These are phyloP conservation scores for Dactylellina sp. DNA, from an alignment of 2,329 filamentous ascomycete species.

Conservation along the genomic window DNA sequence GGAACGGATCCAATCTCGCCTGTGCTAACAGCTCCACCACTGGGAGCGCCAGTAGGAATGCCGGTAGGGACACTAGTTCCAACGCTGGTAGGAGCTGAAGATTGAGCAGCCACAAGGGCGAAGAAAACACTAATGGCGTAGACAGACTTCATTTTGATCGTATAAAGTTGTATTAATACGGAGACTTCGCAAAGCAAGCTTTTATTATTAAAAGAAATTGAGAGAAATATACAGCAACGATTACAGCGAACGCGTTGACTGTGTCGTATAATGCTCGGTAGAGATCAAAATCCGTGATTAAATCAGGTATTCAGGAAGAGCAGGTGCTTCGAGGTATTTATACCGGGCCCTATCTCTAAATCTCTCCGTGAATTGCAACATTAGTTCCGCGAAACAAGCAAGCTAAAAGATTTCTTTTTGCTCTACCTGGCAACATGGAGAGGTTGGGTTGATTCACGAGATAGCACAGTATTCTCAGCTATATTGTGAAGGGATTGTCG, in stretches of 20 bases:
- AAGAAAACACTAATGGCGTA: constrained; percentile 25
- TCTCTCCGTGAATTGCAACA: constrained; percentile 16
- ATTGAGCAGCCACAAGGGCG: constrained; percentile 39
- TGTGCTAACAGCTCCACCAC: background rate
- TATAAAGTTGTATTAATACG: background rate
- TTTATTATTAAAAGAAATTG: background rate
- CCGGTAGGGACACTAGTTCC: background rate
- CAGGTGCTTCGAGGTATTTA: constrained; percentile 11
- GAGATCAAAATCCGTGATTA: background rate
- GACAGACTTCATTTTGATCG: constrained; percentile 43
- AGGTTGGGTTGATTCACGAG: constrained; percentile 4
- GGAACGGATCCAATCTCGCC: background rate
- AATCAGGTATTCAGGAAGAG: background rate
- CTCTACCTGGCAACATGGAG: background rate
- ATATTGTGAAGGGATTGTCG: constrained; percentile 12
- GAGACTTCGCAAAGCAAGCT: background rate
- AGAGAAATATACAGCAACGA: constrained; percentile 6
- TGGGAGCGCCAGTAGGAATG: background rate
- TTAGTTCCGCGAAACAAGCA: background rate
- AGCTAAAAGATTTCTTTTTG: background rate
- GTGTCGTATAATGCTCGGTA: constrained; percentile 3
- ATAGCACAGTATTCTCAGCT: background rate
- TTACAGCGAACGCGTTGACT: constrained; percentile 11
- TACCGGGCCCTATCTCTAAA: constrained; percentile 1
- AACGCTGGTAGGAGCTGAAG: background rate